Percentiles rank a stretch among this genome's conserved stretches.
phyloP scores from a whole-genome alignment of 331 rosid genomes.

The Stylosanthes scabra region DNA sequence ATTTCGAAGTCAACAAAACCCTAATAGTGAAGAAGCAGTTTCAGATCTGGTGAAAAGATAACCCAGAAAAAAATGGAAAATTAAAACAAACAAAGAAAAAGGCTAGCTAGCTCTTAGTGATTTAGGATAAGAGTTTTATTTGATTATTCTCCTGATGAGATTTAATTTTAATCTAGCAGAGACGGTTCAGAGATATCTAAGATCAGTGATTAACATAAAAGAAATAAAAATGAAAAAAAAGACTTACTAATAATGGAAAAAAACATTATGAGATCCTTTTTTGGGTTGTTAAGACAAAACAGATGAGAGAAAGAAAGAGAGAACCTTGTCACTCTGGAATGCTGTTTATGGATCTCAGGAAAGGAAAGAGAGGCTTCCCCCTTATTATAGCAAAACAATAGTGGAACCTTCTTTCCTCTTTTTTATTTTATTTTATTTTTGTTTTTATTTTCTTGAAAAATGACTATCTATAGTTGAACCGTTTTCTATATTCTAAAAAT shows the following conservation, averaged over 20 bases:
- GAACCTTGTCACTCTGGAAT: not conserved
- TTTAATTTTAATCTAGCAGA: not conserved
- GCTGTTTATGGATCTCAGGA: not conserved
- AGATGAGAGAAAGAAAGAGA: not conserved
- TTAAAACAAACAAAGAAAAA: not conserved
- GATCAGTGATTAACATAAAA: not conserved
- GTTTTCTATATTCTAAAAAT: not conserved
- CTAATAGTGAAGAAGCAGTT: not conserved
- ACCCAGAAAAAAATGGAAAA: not conserved
- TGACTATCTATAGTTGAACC: too few species aligned
- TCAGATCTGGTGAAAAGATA: constrained; percentile 17
- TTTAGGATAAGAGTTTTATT: not conserved
- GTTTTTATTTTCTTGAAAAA: not conserved
- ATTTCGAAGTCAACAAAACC: constrained; percentile 11
- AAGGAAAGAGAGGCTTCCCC: not conserved
- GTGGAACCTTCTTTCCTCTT: not conserved
- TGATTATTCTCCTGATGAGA: not conserved
- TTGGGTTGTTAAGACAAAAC: not conserved
- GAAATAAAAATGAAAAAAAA: not conserved
- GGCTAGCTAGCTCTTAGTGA: not conserved
- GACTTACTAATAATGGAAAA: not conserved
- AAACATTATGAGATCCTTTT: not conserved
- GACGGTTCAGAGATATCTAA: not conserved
- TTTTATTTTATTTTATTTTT: not conserved
- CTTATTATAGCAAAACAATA: not conserved